Conservation (phyloP, 306 rosid species). For the Myrica gale region DNA sequence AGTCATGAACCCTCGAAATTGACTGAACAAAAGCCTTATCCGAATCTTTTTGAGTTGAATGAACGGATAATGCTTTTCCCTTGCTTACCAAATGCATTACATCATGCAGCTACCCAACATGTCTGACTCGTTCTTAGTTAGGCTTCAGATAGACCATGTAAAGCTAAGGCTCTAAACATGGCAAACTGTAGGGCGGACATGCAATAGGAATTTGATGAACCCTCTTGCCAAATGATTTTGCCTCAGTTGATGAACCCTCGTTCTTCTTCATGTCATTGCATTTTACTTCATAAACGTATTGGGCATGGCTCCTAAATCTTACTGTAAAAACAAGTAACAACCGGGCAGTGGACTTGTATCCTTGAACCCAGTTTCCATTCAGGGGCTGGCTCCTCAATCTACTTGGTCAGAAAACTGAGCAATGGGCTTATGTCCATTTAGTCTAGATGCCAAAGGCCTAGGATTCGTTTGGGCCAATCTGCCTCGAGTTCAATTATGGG, state of each 20-base stretch:
- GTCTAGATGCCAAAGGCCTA: neutral
- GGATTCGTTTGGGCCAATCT: too few relatives aligned
- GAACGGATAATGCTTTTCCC: slow-evolving; percentile 9
- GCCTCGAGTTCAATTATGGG: too few relatives aligned
- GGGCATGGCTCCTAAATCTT: neutral
- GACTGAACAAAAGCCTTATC: neutral
- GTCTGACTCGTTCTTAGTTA: neutral
- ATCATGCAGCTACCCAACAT: slow-evolving; percentile 32
- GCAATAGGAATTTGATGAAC: neutral
- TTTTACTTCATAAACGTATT: neutral
- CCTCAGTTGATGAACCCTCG: too few relatives aligned
- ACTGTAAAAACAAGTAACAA: too few relatives aligned
- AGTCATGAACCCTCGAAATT: too few relatives aligned
- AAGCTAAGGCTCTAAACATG: neutral
- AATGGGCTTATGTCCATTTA: neutral
- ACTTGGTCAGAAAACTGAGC: too few relatives aligned
- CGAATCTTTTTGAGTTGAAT: slow-evolving; percentile 10
- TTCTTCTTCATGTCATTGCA: too few relatives aligned
- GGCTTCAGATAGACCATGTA: neutral
- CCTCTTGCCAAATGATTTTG: too few relatives aligned
- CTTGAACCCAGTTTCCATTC: too few relatives aligned
- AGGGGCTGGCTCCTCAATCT: too few relatives aligned
- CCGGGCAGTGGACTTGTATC: too few relatives aligned
- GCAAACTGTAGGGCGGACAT: neutral
- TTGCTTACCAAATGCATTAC: slow-evolving; percentile 15